Evolutionary conservation across 2,329 filamentous ascomycete species (phyloP).

Genomic region (Colletotrichum noveboracense): DNA sequence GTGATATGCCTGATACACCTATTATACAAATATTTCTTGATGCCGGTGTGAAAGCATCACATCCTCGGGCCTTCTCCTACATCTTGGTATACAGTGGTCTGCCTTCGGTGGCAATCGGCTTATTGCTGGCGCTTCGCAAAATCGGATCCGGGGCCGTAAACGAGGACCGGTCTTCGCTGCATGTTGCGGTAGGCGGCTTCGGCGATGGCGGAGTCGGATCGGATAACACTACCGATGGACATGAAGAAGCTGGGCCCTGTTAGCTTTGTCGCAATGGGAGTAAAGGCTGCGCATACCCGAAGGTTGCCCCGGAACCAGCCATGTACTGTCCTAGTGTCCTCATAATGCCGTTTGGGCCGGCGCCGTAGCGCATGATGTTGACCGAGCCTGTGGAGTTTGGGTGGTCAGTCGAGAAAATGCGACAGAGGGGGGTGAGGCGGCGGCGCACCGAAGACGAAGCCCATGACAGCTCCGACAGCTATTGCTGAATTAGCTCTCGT

Average conservation of each 20-base stretch:
- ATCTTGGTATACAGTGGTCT: slow-evolving; percentile 12
- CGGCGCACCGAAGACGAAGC: slow-evolving; percentile 90
- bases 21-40: slow-evolving; percentile 18
- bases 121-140: slow-evolving; percentile 21
- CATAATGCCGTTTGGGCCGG: slow-evolving; percentile 92
- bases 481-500: slow-evolving; percentile 34
- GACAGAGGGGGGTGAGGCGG: slow-evolving; percentile 7
- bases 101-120: background rate
- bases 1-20: slow-evolving; percentile 14
- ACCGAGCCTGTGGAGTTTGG: slow-evolving; percentile 69
- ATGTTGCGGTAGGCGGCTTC: slow-evolving; percentile 78
- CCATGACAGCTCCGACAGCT: slow-evolving; percentile 97
- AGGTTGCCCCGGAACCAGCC: slow-evolving; percentile 91
- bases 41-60: slow-evolving; percentile 2
- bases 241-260: slow-evolving; percentile 79
- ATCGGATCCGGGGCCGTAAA: slow-evolving; percentile 44
- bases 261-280: background rate
- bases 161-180: slow-evolving; percentile 76
- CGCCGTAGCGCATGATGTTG: slow-evolving; percentile 94
- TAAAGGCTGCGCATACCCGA: slow-evolving; percentile 69
- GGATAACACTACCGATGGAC: slow-evolving; percentile 96
- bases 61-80: background rate
- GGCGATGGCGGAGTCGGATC: slow-evolving; percentile 81
- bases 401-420: background rate
- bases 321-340: slow-evolving; percentile 96